These are phyloP conservation scores for Pseudonectria buxi DNA, from an alignment of 2,329 filamentous ascomycete species.

Conservation along the genomic window DNA sequence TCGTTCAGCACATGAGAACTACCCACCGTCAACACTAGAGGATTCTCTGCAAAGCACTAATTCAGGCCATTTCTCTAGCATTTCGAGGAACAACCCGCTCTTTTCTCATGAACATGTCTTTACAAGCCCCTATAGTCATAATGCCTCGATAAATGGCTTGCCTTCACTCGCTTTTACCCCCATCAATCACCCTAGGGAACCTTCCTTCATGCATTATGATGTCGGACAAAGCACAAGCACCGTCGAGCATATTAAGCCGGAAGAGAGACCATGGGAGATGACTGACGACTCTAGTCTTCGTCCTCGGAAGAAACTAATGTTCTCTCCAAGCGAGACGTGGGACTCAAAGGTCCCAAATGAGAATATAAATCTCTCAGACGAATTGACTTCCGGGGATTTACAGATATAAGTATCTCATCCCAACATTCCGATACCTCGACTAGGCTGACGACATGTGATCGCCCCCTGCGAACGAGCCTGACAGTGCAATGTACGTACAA, in stretches of 20 bases:
- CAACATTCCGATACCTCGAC: not conserved
- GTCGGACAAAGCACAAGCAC: constrained; percentile 3
- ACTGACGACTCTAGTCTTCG: constrained; percentile 12
- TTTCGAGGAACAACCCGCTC: constrained; percentile 27
- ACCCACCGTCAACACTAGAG: constrained; percentile 10
- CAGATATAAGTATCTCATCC: constrained; percentile 13
- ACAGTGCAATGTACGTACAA: no score
- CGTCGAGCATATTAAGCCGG: constrained; percentile 16
- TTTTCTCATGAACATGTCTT: constrained; percentile 27
- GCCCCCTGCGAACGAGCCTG: no score
- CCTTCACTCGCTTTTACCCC: constrained; percentile 25
- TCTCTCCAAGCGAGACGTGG: constrained; percentile 16
- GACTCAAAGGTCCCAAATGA: constrained; percentile 14
- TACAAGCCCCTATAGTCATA: constrained; percentile 19
- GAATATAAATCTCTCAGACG: constrained; percentile 17
- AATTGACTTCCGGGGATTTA: constrained; percentile 18
- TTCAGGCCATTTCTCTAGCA: constrained; percentile 20
- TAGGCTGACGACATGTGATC: no score
- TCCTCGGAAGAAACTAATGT: constrained; percentile 19
- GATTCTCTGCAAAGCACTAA: constrained; percentile 14
- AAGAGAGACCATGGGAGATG: constrained; percentile 20
- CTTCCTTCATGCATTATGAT: constrained; percentile 11
- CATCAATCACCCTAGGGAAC: constrained; percentile 20
- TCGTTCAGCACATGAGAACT: constrained; percentile 23
- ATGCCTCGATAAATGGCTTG: constrained; percentile 13